Conservation (phyloP, 106 monocot species). For the Dendrobium catenatum region DNA sequence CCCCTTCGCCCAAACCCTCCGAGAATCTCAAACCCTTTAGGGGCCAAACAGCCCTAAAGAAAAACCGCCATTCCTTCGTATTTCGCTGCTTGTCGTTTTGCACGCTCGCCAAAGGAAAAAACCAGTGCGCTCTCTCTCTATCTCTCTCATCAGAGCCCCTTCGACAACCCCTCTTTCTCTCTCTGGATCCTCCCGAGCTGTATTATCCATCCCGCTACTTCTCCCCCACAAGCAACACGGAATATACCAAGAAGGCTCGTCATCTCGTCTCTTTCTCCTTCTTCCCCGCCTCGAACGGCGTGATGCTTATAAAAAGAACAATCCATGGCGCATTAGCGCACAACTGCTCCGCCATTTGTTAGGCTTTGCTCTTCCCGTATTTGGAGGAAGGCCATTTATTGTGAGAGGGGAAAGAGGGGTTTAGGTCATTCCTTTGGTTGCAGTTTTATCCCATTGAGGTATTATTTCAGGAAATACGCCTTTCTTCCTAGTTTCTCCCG, state of each 20-base stretch:
- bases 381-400: slow-evolving; percentile 6
- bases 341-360: not conserved
- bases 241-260: not conserved
- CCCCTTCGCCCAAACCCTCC: not conserved
- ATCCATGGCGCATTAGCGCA: slow-evolving; percentile 1
- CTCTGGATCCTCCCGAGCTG: not conserved
- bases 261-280: not conserved
- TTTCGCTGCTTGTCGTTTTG: slow-evolving; percentile 7
- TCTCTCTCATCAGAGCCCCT: not conserved
- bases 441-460: not conserved
- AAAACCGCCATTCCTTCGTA: slow-evolving; percentile 2
- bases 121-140: not conserved
- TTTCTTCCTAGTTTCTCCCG: not conserved
- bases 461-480: not conserved
- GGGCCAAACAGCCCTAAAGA: slow-evolving; percentile 8
- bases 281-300: not conserved
- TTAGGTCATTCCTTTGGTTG: not conserved
- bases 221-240: slow-evolving; percentile 8
- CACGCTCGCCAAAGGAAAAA: not conserved
- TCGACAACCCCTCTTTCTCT: not conserved
- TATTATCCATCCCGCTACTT: not conserved
- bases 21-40: not conserved
- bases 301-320: slow-evolving; percentile 2
- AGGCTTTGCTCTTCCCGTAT: not conserved
- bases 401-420: not conserved